Evolutionary conservation across 768 basidiomycete genomes (phyloP).

Genomic region (Clavaria fumosa): DNA sequence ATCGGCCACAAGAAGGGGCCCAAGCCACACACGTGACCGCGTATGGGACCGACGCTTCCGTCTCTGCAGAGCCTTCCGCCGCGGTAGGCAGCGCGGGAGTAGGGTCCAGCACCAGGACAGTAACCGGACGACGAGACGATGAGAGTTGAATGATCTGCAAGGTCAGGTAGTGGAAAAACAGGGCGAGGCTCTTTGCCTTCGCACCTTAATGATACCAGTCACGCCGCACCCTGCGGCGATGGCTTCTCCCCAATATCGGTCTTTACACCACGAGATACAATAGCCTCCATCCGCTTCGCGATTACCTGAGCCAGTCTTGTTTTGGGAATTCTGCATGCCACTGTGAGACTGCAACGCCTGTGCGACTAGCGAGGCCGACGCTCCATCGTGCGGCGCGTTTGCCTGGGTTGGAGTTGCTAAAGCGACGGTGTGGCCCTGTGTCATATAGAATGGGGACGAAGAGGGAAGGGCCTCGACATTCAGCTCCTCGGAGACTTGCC

Average conservation of each 20-base stretch:
- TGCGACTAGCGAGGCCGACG: conserved; percentile 44
- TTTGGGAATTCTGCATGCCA: conserved; percentile 14
- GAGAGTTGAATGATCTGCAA: conserved; percentile 60
- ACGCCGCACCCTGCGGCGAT: conserved; percentile 66
- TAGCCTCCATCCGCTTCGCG: conserved; percentile 9
- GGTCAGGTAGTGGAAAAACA: neutral
- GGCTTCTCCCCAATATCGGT: conserved; percentile 88
- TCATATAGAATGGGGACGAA: conserved; percentile 25
- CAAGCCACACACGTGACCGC: conserved; percentile 79
- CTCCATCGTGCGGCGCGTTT: conserved; percentile 34
- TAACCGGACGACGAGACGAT: conserved; percentile 47
- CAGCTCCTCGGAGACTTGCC: conserved; percentile 65
- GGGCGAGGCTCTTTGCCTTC: too few species aligned
- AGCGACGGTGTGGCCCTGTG: conserved; percentile 39
- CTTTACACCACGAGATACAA: conserved; percentile 93
- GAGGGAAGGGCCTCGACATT: conserved; percentile 46
- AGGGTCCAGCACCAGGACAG: conserved; percentile 47
- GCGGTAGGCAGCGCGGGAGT: conserved; percentile 20
- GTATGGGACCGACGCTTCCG: conserved; percentile 25
- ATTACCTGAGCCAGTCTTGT: conserved; percentile 9
- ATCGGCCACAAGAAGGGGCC: conserved; percentile 89
- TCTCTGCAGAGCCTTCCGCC: conserved; percentile 16
- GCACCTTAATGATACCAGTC: conserved; percentile 62
- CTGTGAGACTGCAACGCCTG: conserved; percentile 49
- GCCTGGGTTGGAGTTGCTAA: conserved; percentile 64